Conservation (phyloP, 176 grass and related monocot genomes). For the Avena atlantica region DNA sequence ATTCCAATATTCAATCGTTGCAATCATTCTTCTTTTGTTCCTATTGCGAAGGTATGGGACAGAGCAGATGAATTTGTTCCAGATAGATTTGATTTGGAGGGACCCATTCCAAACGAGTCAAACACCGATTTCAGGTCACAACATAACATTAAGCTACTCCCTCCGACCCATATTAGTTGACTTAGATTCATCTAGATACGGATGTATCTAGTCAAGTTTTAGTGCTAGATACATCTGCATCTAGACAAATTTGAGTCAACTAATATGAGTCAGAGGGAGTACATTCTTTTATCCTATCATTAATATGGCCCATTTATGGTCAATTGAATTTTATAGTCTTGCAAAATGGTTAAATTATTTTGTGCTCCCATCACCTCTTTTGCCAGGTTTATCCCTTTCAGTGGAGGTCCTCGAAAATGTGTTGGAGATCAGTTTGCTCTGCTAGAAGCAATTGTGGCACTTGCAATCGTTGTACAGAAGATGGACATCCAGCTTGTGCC, state of each 20-base stretch:
- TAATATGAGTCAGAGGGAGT: no score
- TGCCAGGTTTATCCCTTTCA: constrained; percentile 91
- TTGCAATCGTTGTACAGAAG: constrained; percentile 83
- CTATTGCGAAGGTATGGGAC: constrained; percentile 80
- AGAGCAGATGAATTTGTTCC: constrained; percentile 87
- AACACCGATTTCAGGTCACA: constrained; percentile 92
- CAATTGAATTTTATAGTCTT: constrained; percentile 14
- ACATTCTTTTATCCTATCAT: background rate
- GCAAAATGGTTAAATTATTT: background rate
- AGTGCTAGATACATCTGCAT: no score
- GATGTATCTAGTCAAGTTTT: no score
- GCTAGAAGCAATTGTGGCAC: constrained; percentile 90
- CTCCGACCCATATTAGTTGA: no score
- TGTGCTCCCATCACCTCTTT: background rate
- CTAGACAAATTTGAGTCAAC: no score
- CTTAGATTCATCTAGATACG: no score
- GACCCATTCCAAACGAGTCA: constrained; percentile 87
- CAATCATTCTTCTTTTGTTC: constrained; percentile 34
- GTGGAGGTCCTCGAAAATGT: constrained; percentile 98
- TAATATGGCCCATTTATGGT: constrained; percentile 12
- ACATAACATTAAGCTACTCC: background rate
- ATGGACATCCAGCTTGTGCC: constrained; percentile 75
- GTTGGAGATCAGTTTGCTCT: constrained; percentile 98
- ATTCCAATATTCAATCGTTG: constrained; percentile 10
- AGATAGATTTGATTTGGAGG: constrained; percentile 91